Percentiles rank a stretch among this genome's conserved stretches.
Evolutionary conservation across 2,329 filamentous ascomycete species (phyloP).

Genomic region (Fulvia fulva): DNA sequence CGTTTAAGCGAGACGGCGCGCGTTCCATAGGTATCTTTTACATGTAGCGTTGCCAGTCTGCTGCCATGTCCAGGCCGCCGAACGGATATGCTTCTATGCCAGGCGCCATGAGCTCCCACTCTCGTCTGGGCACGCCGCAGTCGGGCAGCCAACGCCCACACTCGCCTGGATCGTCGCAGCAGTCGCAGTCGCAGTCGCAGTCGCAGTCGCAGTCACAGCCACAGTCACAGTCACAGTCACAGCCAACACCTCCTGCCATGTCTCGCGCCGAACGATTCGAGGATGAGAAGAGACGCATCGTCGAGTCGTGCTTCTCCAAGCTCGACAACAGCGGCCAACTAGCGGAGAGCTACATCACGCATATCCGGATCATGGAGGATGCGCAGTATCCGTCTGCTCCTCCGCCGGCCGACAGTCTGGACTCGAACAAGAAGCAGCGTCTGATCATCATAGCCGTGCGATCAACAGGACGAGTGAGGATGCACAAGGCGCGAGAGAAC

Average conservation of each 20-base stretch:
- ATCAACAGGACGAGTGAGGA: constrained; percentile 84
- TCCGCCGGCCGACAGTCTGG: constrained; percentile 71
- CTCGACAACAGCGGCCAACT: constrained; percentile 80
- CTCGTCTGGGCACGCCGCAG: constrained; percentile 1
- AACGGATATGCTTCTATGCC: constrained; percentile 6
- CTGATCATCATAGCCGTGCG: constrained; percentile 91
- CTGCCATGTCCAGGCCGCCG: constrained; percentile 9
- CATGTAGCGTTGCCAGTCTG: too few species aligned
- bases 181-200: background rate
- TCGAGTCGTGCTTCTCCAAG: constrained; percentile 91
- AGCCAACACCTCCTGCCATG: constrained; percentile 12
- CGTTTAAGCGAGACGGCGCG: too few species aligned
- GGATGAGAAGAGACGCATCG: constrained; percentile 91
- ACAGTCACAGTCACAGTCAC: too few species aligned
- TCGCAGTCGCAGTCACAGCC: background rate
- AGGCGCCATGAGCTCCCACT: background rate
- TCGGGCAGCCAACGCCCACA: background rate
- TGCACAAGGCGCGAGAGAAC: constrained; percentile 98
- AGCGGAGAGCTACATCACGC: constrained; percentile 94
- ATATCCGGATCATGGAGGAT: constrained; percentile 88
- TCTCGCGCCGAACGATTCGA: constrained; percentile 79
- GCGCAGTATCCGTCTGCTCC: constrained; percentile 76
- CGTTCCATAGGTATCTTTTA: too few species aligned
- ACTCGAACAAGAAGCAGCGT: constrained; percentile 77
- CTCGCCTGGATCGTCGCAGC: constrained; percentile 3